phyloP scores from a whole-genome alignment of 140 eudicot genomes.

The Bidens hawaiensis region DNA sequence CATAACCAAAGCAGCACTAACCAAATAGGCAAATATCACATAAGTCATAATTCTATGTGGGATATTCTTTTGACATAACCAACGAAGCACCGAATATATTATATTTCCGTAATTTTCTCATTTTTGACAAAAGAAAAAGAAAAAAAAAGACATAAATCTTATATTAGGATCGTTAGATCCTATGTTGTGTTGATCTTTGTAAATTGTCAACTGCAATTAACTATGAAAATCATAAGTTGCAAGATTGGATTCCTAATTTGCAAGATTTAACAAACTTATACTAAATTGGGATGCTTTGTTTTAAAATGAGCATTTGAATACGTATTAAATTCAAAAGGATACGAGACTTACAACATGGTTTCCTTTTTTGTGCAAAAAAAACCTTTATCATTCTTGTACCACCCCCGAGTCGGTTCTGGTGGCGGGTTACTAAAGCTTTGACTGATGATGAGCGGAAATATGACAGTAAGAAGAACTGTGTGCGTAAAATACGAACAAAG shows the following conservation, averaged over 20 bases:
- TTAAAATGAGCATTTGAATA: not conserved
- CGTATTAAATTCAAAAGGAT: not conserved
- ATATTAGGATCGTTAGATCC: not conserved
- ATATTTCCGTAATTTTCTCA: not conserved
- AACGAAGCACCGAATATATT: not conserved
- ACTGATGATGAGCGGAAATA: conserved; percentile 79
- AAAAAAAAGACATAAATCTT: too few relatives aligned
- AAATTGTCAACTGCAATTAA: not conserved
- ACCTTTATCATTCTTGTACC: conserved; percentile 49
- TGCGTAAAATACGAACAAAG: conserved; percentile 74
- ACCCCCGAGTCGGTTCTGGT: conserved; percentile 54
- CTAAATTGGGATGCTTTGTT: too few relatives aligned
- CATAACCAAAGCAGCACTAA: too few relatives aligned
- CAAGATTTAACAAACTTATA: not conserved
- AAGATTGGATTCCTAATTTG: not conserved
- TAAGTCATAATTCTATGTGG: too few relatives aligned
- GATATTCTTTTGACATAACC: too few relatives aligned
- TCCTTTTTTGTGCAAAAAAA: conserved; percentile 46
- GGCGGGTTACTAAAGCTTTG: conserved; percentile 38
- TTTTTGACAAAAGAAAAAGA: not conserved
- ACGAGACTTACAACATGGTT: conserved; percentile 53
- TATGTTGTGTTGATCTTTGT: not conserved
- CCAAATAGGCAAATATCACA: not conserved
- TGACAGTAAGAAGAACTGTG: conserved; percentile 65
- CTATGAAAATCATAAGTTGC: not conserved